These are phyloP conservation scores for Mycena vulgaris DNA, from an alignment of 768 basidiomycete genomes.

Conservation along the genomic window DNA sequence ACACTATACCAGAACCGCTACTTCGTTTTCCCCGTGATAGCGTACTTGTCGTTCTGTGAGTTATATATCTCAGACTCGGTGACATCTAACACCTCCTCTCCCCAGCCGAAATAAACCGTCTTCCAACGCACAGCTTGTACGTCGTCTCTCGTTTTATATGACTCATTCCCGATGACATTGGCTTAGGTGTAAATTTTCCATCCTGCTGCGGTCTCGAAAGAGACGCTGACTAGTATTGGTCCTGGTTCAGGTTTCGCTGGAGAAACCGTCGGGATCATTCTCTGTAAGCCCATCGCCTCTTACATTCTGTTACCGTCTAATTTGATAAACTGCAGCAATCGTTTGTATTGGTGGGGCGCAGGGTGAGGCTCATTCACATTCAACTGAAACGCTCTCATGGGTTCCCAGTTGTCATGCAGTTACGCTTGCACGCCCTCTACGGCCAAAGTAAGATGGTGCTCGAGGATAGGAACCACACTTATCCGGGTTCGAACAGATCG, in stretches of 20 bases:
- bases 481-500: neutral
- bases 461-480: neutral
- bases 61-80: too few species aligned
- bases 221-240: neutral
- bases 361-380: neutral
- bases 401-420: constrained; percentile 21
- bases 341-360: constrained; percentile 11
- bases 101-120: constrained; percentile 12
- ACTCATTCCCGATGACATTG: too few species aligned
- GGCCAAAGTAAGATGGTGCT: constrained; percentile 10
- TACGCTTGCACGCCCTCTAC: constrained; percentile 22
- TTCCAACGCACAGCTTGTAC: constrained; percentile 1
- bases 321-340: constrained; percentile 2
- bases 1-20: constrained; percentile 20
- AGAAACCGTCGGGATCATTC: neutral
- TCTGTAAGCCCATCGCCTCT: neutral
- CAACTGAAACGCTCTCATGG: too few species aligned
- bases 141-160: neutral
- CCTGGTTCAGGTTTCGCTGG: constrained; percentile 9
- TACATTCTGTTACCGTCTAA: neutral
- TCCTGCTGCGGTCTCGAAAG: too few species aligned
- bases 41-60: neutral
- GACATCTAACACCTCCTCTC: too few species aligned
- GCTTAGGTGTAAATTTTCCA: too few species aligned
- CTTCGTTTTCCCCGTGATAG: constrained; percentile 5